These are phyloP conservation scores for Aspergillus sp. DNA, from an alignment of 2,329 filamentous ascomycete species.

Conservation along the genomic window DNA sequence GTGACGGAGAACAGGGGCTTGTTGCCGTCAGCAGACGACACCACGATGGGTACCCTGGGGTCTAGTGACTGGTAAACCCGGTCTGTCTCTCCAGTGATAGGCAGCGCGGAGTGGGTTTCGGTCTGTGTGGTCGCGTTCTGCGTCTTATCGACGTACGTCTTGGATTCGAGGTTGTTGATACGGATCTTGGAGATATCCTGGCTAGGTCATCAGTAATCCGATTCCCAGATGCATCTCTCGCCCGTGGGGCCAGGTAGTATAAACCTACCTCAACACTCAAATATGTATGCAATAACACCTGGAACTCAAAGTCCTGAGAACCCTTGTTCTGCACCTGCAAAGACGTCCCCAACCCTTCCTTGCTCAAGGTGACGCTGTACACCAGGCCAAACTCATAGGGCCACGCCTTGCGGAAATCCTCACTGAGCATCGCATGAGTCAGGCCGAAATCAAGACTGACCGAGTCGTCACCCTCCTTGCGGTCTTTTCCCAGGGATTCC, in stretches of 20 bases:
- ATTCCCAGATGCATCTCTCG: background rate
- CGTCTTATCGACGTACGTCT: conserved; percentile 78
- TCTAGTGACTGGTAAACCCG: conserved; percentile 68
- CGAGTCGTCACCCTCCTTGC: conserved; percentile 49
- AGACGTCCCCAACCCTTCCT: conserved; percentile 66
- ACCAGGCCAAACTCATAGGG: conserved; percentile 80
- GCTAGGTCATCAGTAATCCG: conserved; percentile 7
- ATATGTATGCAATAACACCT: conserved; percentile 87
- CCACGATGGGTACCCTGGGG: conserved; percentile 38
- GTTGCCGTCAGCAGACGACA: conserved; percentile 41
- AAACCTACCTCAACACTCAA: conserved; percentile 63
- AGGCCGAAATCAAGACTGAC: conserved; percentile 96
- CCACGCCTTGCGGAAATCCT: conserved; percentile 65
- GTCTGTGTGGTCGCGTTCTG: conserved; percentile 55
- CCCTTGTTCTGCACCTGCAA: conserved; percentile 87
- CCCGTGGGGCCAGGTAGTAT: too few species aligned
- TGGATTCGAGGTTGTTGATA: conserved; percentile 67
- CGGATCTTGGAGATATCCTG: conserved; percentile 71
- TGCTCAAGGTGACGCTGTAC: conserved; percentile 81
- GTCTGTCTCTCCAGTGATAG: conserved; percentile 73
- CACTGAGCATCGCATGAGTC: conserved; percentile 61
- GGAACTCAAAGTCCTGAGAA: conserved; percentile 74
- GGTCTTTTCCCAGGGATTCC: conserved; percentile 46
- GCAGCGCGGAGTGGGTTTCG: conserved; percentile 56
- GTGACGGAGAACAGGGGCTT: conserved; percentile 62